Conservation (phyloP, 306 rosid genomes). For the Senna tora region DNA sequence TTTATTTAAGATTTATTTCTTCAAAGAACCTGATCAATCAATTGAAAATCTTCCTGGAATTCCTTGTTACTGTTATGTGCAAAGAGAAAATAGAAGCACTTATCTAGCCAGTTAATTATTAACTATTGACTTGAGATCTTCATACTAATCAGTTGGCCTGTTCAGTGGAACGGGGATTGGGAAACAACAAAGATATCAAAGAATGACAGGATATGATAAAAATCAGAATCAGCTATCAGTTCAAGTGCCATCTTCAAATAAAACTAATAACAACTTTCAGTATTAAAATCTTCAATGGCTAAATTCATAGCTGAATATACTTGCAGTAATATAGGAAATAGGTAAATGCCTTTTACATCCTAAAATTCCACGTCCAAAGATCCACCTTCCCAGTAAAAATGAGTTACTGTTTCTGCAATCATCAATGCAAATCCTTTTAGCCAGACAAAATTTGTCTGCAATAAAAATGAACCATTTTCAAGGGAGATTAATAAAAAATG, state of each 20-base stretch:
- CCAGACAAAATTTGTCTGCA: constrained; percentile 55
- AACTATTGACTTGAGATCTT: too few relatives aligned
- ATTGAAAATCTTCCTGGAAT: too few relatives aligned
- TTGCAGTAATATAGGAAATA: constrained; percentile 44
- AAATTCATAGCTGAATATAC: constrained; percentile 52
- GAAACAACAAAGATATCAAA: constrained; percentile 20
- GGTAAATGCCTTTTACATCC: constrained; percentile 49
- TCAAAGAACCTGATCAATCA: neutral
- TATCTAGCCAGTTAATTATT: too few relatives aligned
- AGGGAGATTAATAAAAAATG: constrained; percentile 63
- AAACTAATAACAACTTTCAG: neutral
- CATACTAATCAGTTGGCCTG: constrained; percentile 13
- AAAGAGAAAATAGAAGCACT: too few relatives aligned
- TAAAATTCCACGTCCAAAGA: constrained; percentile 48
- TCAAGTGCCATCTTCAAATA: constrained; percentile 2
- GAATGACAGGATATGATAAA: neutral
- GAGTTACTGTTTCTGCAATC: constrained; percentile 52
- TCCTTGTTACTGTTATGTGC: too few relatives aligned
- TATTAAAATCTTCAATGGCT: constrained; percentile 20
- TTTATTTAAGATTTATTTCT: neutral
- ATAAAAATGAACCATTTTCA: constrained; percentile 58
- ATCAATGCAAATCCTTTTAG: constrained; percentile 52
- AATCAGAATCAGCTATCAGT: neutral
- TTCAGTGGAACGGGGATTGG: neutral
- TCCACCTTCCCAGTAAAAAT: constrained; percentile 54